Base-by-base conservation (phyloP, 371 early-diverging fungal genomes). In the Circinella minor region DNA sequence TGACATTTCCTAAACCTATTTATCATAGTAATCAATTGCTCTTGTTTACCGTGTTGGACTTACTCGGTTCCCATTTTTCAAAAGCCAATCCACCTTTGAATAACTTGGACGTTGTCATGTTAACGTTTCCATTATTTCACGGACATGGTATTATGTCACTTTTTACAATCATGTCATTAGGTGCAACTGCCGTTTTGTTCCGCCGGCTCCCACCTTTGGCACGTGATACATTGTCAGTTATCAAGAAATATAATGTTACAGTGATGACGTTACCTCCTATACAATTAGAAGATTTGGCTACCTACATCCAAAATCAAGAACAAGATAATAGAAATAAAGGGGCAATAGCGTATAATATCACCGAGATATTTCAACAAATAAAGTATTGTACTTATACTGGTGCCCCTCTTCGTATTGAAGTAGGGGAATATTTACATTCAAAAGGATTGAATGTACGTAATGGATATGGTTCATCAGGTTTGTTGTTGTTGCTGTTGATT, bases 1-100 rank as follows among this genome's bases (percentile, higher is more conserved):
- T 74, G 4, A 48, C 69, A 11, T 71, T 73, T 54, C 77, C 77
- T 4, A 77, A 77, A 38, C 77, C 74, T 1, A 51, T 69, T 69
- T 43, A 63, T 49, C 38, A 60, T 69, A 15, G 70, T 71, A 46
- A 73, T 70, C 55, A 61, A 71, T 8, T 65, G 8, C 63, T 51
- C 51, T 72, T 34, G 36, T 67, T 3, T 14, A 46, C 17, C n/a
- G 18, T 18, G 5, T 38, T 47, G 47, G 47, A 46, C 9, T 36
- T 55, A 13, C 27, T 68, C 36, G 20, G 47, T 3, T 38, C 59
- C 3, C 27, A 66, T 15, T 43, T 51, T 7, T 18, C 27, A 27
- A 39, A 46, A 14, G 34, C 27, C 17, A 3, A 36, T 15, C 15
- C 15, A 13, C 51, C n/a, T 1, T 7, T 14, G 15, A 51, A 5